Base-by-base conservation (phyloP, 2,329 filamentous ascomycete species). In the Stachybotrys chartarum region DNA sequence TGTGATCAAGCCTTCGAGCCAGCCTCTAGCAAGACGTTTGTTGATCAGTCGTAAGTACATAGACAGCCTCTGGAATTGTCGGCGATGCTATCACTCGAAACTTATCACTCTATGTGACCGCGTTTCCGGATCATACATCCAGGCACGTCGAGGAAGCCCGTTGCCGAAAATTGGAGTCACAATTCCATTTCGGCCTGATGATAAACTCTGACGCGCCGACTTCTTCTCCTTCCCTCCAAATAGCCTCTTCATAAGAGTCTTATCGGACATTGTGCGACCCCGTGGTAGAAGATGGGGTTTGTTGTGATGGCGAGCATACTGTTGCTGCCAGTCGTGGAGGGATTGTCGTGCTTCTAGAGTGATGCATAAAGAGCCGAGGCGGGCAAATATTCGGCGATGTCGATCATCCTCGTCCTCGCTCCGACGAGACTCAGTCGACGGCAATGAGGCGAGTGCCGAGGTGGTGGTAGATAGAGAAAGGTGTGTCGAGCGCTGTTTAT, bases 251-350 rank as follows among this genome's bases (percentile, higher is more conserved):
- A 70, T 64, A 6, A 66, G 53, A 6, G 62, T 61, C 44, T 59
- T 63, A 14, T 66, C 62, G 42, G 67, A 60, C 67, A 72, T 68
- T 16, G 59, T 65, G 16, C 64, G 67, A 7, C 73, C 73, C 2
- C 61, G 56, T 0, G 78, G 76, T 0, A 80, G 68, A 6, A 81
- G 65, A 14, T 58, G 59, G 2, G 70, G 65, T n/a, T 72, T 70
- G 10, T 68, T 64, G 49, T 63, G 59, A 4, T 63, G 69, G 7
- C 75, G 71, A 31, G 80, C 79, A 61, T 78, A 83, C 3, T 57
- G 59, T 56, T 77, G 70, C 64, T 81, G 79, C 75, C 79, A 84
- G 5, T 65, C 60, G 32, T 69, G 69, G 3, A 84, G 66, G 35
- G 80, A 73, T 6, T 67, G 61, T n/a, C 68, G 72, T 1, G 82